Percentiles rank a stretch among this genome's conserved stretches.
Conservation (phyloP, 2,329 filamentous ascomycete genomes). For the Beauveria rudraprayagi region DNA sequence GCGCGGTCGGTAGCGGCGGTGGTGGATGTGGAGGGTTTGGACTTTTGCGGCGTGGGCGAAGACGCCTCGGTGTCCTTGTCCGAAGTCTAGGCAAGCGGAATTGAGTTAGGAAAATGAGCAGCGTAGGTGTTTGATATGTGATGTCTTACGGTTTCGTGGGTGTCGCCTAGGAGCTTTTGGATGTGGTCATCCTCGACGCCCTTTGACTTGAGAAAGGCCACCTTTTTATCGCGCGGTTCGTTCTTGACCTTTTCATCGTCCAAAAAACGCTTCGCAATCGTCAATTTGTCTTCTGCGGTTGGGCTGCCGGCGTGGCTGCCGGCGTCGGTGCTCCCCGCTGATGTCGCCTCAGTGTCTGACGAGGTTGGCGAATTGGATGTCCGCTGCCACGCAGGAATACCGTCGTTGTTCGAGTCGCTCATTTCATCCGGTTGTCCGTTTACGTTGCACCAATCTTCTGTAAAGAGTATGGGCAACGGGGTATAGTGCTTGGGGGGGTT, state of each 20-base stretch:
- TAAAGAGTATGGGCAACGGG: not conserved
- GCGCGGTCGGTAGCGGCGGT: slow-evolving; percentile 33
- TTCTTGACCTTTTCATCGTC: slow-evolving; percentile 64
- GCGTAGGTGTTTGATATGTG: not conserved
- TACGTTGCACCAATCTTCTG: not conserved
- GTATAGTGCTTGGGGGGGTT: not conserved
- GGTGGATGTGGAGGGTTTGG: slow-evolving; percentile 12
- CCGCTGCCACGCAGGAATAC: slow-evolving; percentile 27
- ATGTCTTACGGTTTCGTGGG: slow-evolving; percentile 6
- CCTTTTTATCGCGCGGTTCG: slow-evolving; percentile 63
- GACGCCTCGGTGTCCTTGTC: not conserved
- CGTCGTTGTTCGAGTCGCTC: slow-evolving; percentile 21
- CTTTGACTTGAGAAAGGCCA: slow-evolving; percentile 69
- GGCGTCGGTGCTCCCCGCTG: not conserved
- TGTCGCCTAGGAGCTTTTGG: slow-evolving; percentile 48
- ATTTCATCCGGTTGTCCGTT: slow-evolving; percentile 17
- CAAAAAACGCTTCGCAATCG: slow-evolving; percentile 69
- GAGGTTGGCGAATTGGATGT: not conserved
- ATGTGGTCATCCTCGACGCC: slow-evolving; percentile 62
- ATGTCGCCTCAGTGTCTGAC: not conserved
- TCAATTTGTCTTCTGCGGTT: slow-evolving; percentile 27
- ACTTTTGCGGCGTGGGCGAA: slow-evolving; percentile 19
- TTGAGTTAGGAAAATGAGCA: not conserved
- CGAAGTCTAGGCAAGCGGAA: not conserved
- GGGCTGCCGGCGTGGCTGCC: slow-evolving; percentile 13